Evolutionary conservation across 2,329 filamentous ascomycete species (phyloP).

Genomic region (Aspergillus hortae): DNA sequence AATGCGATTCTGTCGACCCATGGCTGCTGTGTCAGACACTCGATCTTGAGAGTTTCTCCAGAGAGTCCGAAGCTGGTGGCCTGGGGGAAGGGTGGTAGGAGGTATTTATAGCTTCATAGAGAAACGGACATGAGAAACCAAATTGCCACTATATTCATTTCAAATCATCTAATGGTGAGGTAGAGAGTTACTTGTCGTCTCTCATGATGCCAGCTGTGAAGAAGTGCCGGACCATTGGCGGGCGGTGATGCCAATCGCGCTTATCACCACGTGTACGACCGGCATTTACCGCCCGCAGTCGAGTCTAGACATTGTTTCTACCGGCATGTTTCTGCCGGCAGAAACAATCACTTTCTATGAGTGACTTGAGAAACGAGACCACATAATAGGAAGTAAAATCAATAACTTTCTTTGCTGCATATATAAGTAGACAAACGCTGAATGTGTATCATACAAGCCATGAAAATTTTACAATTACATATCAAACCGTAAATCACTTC

Average conservation of each 20-base stretch:
- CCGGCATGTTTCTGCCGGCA: too few species aligned
- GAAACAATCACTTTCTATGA: too few species aligned
- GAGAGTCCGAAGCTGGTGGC: neutral
- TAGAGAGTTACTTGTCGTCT: neutral
- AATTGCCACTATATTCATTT: too few species aligned
- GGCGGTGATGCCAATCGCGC: neutral
- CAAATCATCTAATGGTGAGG: too few species aligned
- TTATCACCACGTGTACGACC: neutral
- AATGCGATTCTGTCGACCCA: conserved; percentile 21
- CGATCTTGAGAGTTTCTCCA: neutral
- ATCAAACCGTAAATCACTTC: neutral
- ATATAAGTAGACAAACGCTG: conserved; percentile 1
- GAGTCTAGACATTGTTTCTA: too few species aligned
- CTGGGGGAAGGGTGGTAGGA: neutral
- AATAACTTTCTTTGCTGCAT: neutral
- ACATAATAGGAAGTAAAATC: neutral
- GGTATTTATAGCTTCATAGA: too few species aligned
- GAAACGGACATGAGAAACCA: too few species aligned
- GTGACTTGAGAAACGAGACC: neutral
- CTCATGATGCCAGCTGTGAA: neutral
- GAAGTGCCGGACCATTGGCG: neutral
- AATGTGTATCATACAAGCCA: conserved; percentile 7
- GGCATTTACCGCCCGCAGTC: too few species aligned
- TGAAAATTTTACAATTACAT: neutral
- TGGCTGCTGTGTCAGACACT: conserved; percentile 6